Evolutionary conservation across 768 basidiomycete genomes (phyloP), one percentile per base, ranked within the genome.

Genomic region (Lepiota brunneoincarnata): DNA sequence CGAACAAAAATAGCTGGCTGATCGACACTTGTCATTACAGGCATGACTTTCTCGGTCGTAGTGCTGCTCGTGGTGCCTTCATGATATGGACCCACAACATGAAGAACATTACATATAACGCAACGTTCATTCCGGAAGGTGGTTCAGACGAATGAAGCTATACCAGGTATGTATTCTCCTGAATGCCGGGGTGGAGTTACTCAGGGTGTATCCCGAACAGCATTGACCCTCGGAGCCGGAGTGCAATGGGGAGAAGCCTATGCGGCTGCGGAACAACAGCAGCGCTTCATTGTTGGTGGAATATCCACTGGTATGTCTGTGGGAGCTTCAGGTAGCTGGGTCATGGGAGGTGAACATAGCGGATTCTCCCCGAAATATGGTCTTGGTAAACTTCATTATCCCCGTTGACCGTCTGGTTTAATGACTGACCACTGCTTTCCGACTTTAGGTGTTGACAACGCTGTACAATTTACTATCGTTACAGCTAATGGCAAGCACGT

Each of bases 281-380:
- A 67, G 0, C 70, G 74, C 7, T 62, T 73, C 40, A 64, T 82
- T 24, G 70, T 82, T 5, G 82, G 82, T 4, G 80, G 75, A 14
- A 17, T 69, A 3, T 71, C 72, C 6, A 12, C 39, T 0, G 68
- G 69, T 6, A 77, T 70, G 17, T 72, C 76, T 2, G 67, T 80
- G 2, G 80, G 77, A 37, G 71, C 78, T 28, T 69, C 73, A 17
- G 78, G 76, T 34, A 79, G 79, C 12, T 82, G 77, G 75, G 54
- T 76, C 4, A 61, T 69, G 24, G 81, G 80, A 7, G 78, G 75
- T 5, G 78, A 79, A 1, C 77, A 81, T 48, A 75, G 74, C 40
- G 58, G 64, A 5, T 55, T 78, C 10, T 65, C 74, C 4, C 69
- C 77, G 0, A 63, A 52, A 6, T 70, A 71, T 58, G 79, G 79